Evolutionary conservation across 257 asterid species (phyloP), one percentile per base, ranked within the genome.

Genomic region (Euphrasia confusa): DNA sequence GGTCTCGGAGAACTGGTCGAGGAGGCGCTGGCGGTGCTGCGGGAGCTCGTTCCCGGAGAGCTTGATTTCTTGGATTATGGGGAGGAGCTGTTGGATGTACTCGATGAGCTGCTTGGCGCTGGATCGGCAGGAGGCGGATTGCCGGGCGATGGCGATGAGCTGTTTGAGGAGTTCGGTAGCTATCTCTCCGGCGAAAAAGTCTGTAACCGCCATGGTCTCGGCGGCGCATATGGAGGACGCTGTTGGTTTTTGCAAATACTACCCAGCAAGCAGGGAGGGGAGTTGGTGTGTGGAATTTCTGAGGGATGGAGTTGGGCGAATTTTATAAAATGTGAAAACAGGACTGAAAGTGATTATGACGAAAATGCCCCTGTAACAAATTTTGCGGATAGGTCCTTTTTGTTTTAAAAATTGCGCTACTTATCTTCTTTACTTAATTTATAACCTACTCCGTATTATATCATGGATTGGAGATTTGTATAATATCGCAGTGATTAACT

Each of bases 161-260:
- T 85, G 83, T 58, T 85, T 87, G 6, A 90, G 76, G 45, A 90
- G 96, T 50, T 90, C 96, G 15, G 96, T 79, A 71, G 95, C 86
- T 14, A 90, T 82, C 65, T 90, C 97, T 71, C 94, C 96, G 78
- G 84, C 94, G 73, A 90, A 90, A 5, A 87, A 74, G 64, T 90
- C 97, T 15, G 94, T 87, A 0, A 90, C 86, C 47, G 82, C 96
- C 97, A 90, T 90, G n/a, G 45, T 32, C 65, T 61, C 65, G 30
- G 64, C 42, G 24, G 24, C 24, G 24, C 24, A 21, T 21, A 1
- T 0, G 33, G 33, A 30, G 33, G 5, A 4, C 33, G 28, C 17
- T 60, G 7, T 47, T 4, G 30, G 11, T 37, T 37, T 37, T 37
- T 37, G 42, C 42, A 37, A 37, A 33, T 33, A 21, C 1, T 21